phyloP scores from a whole-genome alignment of 208 protist genomes.

The Trypanosomatidae sp. region DNA sequence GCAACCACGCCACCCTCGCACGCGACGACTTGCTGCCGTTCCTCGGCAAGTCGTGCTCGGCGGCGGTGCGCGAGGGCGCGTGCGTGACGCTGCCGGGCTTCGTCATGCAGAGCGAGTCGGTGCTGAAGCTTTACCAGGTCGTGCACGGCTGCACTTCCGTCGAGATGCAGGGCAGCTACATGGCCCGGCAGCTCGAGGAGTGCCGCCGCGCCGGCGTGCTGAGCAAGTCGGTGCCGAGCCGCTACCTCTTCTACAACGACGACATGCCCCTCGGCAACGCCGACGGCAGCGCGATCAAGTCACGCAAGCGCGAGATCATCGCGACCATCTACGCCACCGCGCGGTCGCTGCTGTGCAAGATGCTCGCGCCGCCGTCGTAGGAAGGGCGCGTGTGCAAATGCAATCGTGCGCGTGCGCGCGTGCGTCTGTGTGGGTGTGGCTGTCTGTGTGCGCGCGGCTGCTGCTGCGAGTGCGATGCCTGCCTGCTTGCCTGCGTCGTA shows the following conservation, averaged over 20 bases:
- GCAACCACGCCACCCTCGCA: conserved; percentile 27
- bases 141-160: conserved; percentile 58
- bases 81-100: conserved; percentile 67
- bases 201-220: conserved; percentile 52
- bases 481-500: no score
- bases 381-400: no score
- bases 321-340: conserved; percentile 52
- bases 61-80: conserved; percentile 20
- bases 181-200: conserved; percentile 61
- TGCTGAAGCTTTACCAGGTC: conserved; percentile 70
- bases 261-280: conserved; percentile 68
- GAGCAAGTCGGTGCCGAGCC: conserved; percentile 17
- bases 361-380: no score
- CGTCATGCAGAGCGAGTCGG: conserved; percentile 50
- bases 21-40: conserved; percentile 24
- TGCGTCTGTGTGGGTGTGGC: no score
- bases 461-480: no score
- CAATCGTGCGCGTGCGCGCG: no score
- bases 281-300: conserved; percentile 19
- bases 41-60: conserved; percentile 18
- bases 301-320: conserved; percentile 36
- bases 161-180: conserved; percentile 82
- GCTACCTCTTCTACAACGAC: conserved; percentile 73
- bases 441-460: no score
- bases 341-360: conserved; percentile 13